These are phyloP conservation scores for Epichloe uncinata DNA, from an alignment of 2,329 filamentous ascomycete species.

Conservation along the genomic window DNA sequence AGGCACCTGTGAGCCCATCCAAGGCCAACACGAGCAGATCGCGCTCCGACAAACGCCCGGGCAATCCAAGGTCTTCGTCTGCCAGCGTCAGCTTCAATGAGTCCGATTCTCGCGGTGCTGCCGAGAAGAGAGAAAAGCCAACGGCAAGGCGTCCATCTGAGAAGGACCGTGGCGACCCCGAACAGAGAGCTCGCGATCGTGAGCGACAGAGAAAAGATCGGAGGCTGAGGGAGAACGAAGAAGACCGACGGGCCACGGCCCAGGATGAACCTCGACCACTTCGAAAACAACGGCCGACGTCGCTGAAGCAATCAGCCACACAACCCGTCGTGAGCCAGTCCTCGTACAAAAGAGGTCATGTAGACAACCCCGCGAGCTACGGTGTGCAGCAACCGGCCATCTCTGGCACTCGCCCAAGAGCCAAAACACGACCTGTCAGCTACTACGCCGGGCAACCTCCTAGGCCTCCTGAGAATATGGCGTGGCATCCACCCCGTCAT, in stretches of 20 bases:
- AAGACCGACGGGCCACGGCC: conserved; percentile 5
- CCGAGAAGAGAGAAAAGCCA: conserved; percentile 16
- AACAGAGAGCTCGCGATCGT: conserved; percentile 13
- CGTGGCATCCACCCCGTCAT: conserved; percentile 16
- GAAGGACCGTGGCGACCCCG: conserved; percentile 10
- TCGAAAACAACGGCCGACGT: conserved; percentile 17
- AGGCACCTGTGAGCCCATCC: conserved; percentile 25
- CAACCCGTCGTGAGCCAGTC: conserved; percentile 20
- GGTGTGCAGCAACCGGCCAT: conserved; percentile 21
- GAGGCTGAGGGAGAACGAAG: conserved; percentile 13
- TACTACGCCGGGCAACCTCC: conserved; percentile 22
- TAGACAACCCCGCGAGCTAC: conserved; percentile 24
- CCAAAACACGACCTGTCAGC: conserved; percentile 21
- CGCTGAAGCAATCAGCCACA: conserved; percentile 19
- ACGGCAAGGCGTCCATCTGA: conserved; percentile 9
- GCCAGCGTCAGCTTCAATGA: conserved; percentile 24
- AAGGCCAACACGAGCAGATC: conserved; percentile 40
- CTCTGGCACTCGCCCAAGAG: conserved; percentile 18
- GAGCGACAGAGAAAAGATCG: conserved; percentile 17
- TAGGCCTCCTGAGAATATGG: conserved; percentile 13
- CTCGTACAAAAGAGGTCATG: conserved; percentile 17
- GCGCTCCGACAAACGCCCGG: conserved; percentile 24
- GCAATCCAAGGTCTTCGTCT: conserved; percentile 24
- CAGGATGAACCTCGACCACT: conserved; percentile 13
- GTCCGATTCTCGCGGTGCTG: conserved; percentile 29